Evolutionary conservation across 257 asterid genomes (phyloP), one percentile per base, ranked within the genome.

Genomic region (Capsicum pubescens): DNA sequence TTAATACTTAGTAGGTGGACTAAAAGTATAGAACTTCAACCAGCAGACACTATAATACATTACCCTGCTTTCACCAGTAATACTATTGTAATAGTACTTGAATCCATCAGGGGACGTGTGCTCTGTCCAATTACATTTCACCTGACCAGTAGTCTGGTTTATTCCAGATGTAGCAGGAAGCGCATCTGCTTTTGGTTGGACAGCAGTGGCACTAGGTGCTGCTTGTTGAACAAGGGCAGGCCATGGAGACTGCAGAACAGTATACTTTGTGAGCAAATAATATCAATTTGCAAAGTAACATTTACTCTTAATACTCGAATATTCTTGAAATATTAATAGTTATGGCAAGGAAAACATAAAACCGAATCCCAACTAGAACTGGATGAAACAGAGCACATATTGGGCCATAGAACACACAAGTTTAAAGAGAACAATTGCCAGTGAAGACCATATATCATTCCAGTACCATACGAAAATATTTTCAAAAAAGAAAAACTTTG

Each of bases 21-120:
- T 44, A n/a, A 80, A 85, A 71, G 42, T 16, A 21, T 39, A 57
- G n/a, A 46, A 59, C 59, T 26, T 39, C 3, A 21, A 68, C 35
- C 78, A 71, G 44, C 35, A 59, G 56, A 63, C 35, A 2, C 84
- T 57, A 83, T 17, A 71, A 57, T 16, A 67, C 84, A 84, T 79
- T 91, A 95, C 99, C 92, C 90, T 94, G 97, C 99, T 95, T 94
- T 95, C 98, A 79, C 99, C 97, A 82, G 98, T 93, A 81, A 88
- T 48, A 84, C 89, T 92, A 91, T 93, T 93, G 87, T 94, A 92
- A 87, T 95, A 95, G 88, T 95, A 95, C 88, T 92, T 95, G 89
- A 89, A 94, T 81, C 99, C 99, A 89, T 95, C 98, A 56, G 98
- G 99, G 7, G 98, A 91, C 58, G 88, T 91, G 89, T 95, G 99